Base-by-base conservation (phyloP, 352 stramenopile species). In the Phytophthora agathidicida region DNA sequence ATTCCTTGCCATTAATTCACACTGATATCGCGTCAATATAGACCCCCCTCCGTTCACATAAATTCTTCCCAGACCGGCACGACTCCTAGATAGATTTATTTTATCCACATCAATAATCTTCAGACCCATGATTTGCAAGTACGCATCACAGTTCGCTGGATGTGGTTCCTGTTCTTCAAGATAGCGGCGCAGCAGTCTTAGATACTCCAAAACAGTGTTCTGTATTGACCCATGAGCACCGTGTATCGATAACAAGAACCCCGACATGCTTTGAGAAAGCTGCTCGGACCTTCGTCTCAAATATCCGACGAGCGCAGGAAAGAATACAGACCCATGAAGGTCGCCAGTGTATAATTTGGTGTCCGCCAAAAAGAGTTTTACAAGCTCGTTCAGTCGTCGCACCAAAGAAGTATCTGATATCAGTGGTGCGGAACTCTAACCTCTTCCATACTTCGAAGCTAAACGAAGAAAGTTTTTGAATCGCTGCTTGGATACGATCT, bases 391-490 rank as follows among this genome's bases (percentile, higher is more conserved):
- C 24, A 61, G 4, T n/a, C 58, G 42, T 28, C 31, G 61, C 42
- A 55, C 16, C 58, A 67, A 57, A 11, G 20, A 66, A 5, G 37
- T 14, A 39, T 62, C 42, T 45, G 16, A 67, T 27, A 42, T 67
- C 58, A 7, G 32, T 33, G 30, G 36, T 50, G n/a, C 50, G 50
- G 16, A 67, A 51, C 17, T 67, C 50, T 38, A 67, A 28, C 23
- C 49, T 33, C 44, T 67, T 67, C 58, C 58, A 67, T n/a, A 61
- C 49, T 13, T 67, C 58, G 23, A 67, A 60, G 16, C 42, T 62
- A 22, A 67, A 50, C n/a, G 41, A 50, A 10, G 58, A 57, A 23
- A 67, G 30, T 35, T 67, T 67, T 19, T 55, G 39, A 5, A 55
- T 46, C 19, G 43, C 49, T 30, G 58, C 58, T 51, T 62, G 39